Percentiles rank a stretch among this genome's conserved stretches.
These are phyloP conservation scores for Rhizopogon vesiculosus DNA, from an alignment of 768 basidiomycete species.

Conservation along the genomic window DNA sequence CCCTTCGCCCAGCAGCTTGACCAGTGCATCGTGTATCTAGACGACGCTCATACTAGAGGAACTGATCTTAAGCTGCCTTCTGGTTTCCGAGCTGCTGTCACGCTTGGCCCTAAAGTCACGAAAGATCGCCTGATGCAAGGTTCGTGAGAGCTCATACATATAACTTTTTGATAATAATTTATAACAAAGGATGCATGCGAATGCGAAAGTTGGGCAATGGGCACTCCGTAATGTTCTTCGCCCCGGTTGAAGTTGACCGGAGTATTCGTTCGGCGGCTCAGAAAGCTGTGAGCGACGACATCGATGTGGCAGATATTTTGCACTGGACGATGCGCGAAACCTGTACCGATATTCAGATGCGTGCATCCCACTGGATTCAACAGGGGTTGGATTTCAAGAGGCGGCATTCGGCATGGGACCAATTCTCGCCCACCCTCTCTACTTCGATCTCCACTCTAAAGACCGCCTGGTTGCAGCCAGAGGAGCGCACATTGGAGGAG, in stretches of 20 bases:
- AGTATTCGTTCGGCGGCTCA: slow-evolving; percentile 26
- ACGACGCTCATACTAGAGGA: slow-evolving; percentile 36
- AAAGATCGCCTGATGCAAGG: slow-evolving; percentile 34
- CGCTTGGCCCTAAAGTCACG: slow-evolving; percentile 32
- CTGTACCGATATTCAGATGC: slow-evolving; percentile 35
- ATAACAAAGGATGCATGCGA: slow-evolving; percentile 42
- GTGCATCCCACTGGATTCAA: slow-evolving; percentile 37
- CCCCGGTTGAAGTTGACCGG: slow-evolving; percentile 35
- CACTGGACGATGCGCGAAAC: slow-evolving; percentile 43
- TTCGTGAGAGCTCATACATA: slow-evolving; percentile 13
- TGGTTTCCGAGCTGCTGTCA: slow-evolving; percentile 31
- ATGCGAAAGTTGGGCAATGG: slow-evolving; percentile 45
- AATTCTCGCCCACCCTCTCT: background rate
- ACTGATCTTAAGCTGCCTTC: slow-evolving; percentile 34
- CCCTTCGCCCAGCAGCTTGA: slow-evolving; percentile 30
- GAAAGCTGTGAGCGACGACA: slow-evolving; percentile 1
- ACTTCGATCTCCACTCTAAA: slow-evolving; percentile 1
- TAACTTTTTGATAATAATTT: background rate
- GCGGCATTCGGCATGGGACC: slow-evolving; percentile 14
- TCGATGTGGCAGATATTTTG: slow-evolving; percentile 30
- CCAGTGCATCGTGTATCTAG: slow-evolving; percentile 32
- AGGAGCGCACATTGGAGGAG: slow-evolving; percentile 32
- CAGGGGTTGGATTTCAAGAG: slow-evolving; percentile 24
- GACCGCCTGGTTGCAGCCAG: slow-evolving; percentile 34
- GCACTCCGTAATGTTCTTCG: slow-evolving; percentile 46